A percentile compares a stretch with the other conserved stretches of the same genome.
Conservation (phyloP, 2,329 filamentous ascomycete species). For the Cadophora sp. region DNA sequence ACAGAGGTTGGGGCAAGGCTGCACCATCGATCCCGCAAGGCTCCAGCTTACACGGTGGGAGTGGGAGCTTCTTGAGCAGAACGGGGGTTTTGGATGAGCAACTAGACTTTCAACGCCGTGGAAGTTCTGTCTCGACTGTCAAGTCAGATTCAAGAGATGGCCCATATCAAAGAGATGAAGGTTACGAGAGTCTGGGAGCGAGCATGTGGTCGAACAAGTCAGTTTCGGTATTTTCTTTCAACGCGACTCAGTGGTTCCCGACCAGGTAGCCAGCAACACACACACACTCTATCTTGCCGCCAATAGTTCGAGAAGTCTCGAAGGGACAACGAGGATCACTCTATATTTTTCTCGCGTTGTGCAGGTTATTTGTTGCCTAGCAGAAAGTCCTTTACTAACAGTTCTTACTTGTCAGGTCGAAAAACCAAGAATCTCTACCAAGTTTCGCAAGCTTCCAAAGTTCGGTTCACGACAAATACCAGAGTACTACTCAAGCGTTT, state of each 20-base stretch:
- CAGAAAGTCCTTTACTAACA: conserved; percentile 12
- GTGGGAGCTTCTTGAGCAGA: conserved; percentile 50
- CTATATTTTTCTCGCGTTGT: not conserved
- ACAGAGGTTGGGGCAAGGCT: conserved; percentile 52
- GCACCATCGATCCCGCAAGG: conserved; percentile 53
- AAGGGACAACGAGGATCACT: not conserved
- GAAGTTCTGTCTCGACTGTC: conserved; percentile 49
- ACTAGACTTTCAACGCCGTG: conserved; percentile 44
- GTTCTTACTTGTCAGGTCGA: conserved; percentile 33
- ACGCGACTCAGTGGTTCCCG: not conserved
- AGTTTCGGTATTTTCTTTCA: conserved; percentile 31
- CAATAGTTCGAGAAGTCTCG: conserved; percentile 5
- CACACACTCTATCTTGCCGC: not conserved
- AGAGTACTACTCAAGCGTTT: conserved; percentile 47
- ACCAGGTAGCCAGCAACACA: not conserved
- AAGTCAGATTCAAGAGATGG: conserved; percentile 49
- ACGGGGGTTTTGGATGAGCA: conserved; percentile 39
- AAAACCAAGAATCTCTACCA: conserved; percentile 38
- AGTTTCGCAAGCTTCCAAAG: conserved; percentile 45
- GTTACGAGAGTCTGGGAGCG: conserved; percentile 46
- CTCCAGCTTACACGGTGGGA: conserved; percentile 56
- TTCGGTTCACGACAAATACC: conserved; percentile 46
- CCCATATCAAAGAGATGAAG: conserved; percentile 44
- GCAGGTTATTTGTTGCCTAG: not conserved
- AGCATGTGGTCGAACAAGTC: conserved; percentile 44